phyloP scores from a whole-genome alignment of 345 rosid species.

The Brassica carinata region DNA sequence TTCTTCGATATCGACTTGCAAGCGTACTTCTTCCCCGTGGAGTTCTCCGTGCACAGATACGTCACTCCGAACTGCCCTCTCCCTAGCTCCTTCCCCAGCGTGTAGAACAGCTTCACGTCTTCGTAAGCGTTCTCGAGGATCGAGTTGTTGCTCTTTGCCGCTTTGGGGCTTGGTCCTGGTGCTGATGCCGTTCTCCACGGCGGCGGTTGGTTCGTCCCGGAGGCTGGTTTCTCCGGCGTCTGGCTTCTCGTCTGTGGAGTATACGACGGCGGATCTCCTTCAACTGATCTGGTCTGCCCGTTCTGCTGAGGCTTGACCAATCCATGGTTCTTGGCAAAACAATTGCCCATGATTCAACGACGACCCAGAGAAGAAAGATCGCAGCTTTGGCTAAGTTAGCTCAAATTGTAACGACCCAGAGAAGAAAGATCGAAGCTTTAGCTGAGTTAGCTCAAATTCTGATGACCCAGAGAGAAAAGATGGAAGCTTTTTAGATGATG shows the following conservation, averaged over 20 bases:
- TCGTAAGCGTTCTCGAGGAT: conserved; percentile 74
- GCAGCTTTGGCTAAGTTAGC: conserved; percentile 24
- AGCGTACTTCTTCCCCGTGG: conserved; percentile 62
- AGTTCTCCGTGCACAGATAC: conserved; percentile 67
- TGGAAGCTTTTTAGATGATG: not conserved
- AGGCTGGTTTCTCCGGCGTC: conserved; percentile 35
- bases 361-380: conserved; percentile 25
- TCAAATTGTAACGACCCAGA: conserved; percentile 22
- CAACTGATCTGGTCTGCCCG: conserved; percentile 46
- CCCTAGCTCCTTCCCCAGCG: conserved; percentile 68
- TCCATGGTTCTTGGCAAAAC: conserved; percentile 51
- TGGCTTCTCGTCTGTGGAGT: conserved; percentile 44
- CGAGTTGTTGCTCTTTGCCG: conserved; percentile 52
- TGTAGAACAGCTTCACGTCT: conserved; percentile 59
- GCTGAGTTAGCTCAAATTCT: conserved; percentile 18
- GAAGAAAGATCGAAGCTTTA: conserved; percentile 11
- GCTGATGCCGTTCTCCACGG: conserved; percentile 43
- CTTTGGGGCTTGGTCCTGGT: conserved; percentile 43
- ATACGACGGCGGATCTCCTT: conserved; percentile 35
- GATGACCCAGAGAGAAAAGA: conserved; percentile 29
- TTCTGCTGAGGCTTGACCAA: conserved; percentile 40
- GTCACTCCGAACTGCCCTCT: conserved; percentile 92
- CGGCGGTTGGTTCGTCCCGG: conserved; percentile 34
- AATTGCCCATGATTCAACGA: conserved; percentile 54
- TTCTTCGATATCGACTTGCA: conserved; percentile 84